A percentile compares a stretch with the other conserved stretches of the same genome.
phyloP scores from a whole-genome alignment of 2,329 filamentous ascomycete species.

The Sphaerulina musiva region DNA sequence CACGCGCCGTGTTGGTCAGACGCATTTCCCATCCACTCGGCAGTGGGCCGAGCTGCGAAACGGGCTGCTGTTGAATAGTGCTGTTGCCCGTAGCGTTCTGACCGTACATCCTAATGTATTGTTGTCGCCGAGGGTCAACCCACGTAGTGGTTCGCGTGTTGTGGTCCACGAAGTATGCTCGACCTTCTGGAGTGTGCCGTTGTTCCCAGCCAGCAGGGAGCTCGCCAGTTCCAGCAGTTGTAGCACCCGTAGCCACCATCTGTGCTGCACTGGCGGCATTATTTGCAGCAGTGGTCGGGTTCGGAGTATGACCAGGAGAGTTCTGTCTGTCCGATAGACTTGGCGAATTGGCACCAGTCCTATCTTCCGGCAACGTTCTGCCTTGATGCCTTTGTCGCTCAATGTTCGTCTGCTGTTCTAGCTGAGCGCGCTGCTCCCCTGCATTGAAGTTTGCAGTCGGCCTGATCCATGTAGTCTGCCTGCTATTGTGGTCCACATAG shows the following conservation, averaged over 20 bases:
- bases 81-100: slow-evolving; percentile 69
- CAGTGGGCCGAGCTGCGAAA: slow-evolving; percentile 88
- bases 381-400: slow-evolving; percentile 93
- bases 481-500: slow-evolving; percentile 95
- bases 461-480: slow-evolving; percentile 92
- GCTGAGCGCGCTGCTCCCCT: slow-evolving; percentile 66
- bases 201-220: slow-evolving; percentile 96
- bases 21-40: slow-evolving; percentile 99
- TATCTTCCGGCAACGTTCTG: slow-evolving; percentile 88
- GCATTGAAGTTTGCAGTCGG: slow-evolving; percentile 74
- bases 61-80: slow-evolving; percentile 93
- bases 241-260: slow-evolving; percentile 92
- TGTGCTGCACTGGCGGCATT: slow-evolving; percentile 56
- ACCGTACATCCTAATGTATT: slow-evolving; percentile 98
- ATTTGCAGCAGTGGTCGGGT: slow-evolving; percentile 24
- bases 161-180: slow-evolving; percentile 96
- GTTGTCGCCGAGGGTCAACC: slow-evolving; percentile 94
- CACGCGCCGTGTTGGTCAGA: slow-evolving; percentile 91
- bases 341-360: slow-evolving; percentile 87
- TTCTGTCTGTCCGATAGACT: slow-evolving; percentile 49
- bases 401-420: slow-evolving; percentile 85
- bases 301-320: slow-evolving; percentile 34
- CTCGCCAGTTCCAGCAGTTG: slow-evolving; percentile 88
- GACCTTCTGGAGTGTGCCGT: slow-evolving; percentile 86
- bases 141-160: slow-evolving; percentile 97